Conservation (phyloP, 2,329 filamentous ascomycete species). For the Phialocephala subalpina region DNA sequence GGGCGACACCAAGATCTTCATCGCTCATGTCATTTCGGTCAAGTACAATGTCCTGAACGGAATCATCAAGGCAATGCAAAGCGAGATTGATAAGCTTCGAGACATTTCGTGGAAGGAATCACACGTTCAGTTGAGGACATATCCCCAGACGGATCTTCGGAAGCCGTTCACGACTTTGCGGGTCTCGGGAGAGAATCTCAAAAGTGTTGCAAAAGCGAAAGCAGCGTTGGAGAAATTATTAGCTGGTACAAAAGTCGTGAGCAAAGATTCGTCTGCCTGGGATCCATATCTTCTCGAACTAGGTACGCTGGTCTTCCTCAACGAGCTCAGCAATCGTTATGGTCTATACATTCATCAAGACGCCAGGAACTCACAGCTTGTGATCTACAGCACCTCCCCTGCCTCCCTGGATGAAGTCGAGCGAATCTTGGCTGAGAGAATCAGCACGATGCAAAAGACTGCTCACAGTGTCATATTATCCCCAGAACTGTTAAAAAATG, state of each 20-base stretch:
- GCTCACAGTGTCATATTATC: constrained; percentile 12
- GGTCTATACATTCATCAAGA: constrained; percentile 44
- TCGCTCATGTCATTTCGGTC: constrained; percentile 47
- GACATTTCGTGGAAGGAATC: constrained; percentile 42
- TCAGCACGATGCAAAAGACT: not conserved
- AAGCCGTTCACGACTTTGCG: constrained; percentile 46
- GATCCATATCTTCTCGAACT: constrained; percentile 36
- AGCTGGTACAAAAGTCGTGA: constrained; percentile 42
- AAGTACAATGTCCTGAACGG: constrained; percentile 48
- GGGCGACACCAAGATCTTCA: constrained; percentile 45
- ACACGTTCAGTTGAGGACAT: constrained; percentile 41
- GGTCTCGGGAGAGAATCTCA: constrained; percentile 47
- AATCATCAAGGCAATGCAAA: constrained; percentile 46
- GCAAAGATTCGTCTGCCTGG: constrained; percentile 44
- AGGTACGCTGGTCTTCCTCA: constrained; percentile 31
- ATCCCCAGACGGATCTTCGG: constrained; percentile 33
- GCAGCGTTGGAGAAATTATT: constrained; percentile 45
- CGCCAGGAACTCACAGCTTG: constrained; percentile 41
- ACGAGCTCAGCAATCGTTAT: constrained; percentile 3
- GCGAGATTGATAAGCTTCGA: constrained; percentile 40
- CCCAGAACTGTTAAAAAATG: constrained; percentile 12
- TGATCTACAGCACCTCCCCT: constrained; percentile 31
- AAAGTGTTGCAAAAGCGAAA: constrained; percentile 45
- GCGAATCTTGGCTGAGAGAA: not conserved
- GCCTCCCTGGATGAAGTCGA: not conserved